Conservation (phyloP, 352 stramenopile genomes). For the Phytophthora pseudosyringae region DNA sequence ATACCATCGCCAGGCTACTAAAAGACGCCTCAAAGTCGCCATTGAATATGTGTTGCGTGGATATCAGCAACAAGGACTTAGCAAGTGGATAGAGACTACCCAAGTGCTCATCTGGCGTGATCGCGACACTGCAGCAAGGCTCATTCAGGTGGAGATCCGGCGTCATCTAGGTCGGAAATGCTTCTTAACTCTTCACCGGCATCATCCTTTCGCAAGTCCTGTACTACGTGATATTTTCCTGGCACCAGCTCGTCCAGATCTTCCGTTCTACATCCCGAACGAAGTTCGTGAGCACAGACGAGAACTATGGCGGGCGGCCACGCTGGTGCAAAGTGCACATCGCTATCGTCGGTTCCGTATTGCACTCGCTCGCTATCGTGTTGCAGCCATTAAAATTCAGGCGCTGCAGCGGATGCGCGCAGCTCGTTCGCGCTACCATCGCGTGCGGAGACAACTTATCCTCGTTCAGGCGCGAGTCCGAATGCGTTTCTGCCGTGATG, state of each 20-base stretch:
- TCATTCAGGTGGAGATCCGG: constrained; percentile 63
- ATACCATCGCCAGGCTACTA: constrained; percentile 66
- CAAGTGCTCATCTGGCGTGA: constrained; percentile 66
- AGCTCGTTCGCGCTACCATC: constrained; percentile 38
- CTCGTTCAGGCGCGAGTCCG: constrained; percentile 61
- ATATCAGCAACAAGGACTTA: constrained; percentile 66
- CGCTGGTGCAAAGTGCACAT: constrained; percentile 63
- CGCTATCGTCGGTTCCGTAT: constrained; percentile 60
- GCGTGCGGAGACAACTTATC: constrained; percentile 48
- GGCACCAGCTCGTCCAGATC: constrained; percentile 34
- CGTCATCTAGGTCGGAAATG: constrained; percentile 43
- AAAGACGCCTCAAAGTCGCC: constrained; percentile 65
- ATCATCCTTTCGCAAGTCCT: constrained; percentile 45
- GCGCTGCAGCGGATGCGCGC: constrained; percentile 60
- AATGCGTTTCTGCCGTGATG: constrained; percentile 51
- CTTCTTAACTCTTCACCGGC: constrained; percentile 54
- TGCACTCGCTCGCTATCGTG: constrained; percentile 58
- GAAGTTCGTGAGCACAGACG: constrained; percentile 63
- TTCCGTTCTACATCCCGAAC: constrained; percentile 53
- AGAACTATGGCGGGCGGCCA: constrained; percentile 63
- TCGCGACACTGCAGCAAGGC: constrained; percentile 53
- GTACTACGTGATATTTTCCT: constrained; percentile 69
- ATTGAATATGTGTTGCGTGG: constrained; percentile 75
- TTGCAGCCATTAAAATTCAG: constrained; percentile 67
- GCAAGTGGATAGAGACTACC: constrained; percentile 60